These are phyloP conservation scores for Kodamaea fukazawae DNA, from an alignment of 805 yeast genomes.

Conservation along the genomic window DNA sequence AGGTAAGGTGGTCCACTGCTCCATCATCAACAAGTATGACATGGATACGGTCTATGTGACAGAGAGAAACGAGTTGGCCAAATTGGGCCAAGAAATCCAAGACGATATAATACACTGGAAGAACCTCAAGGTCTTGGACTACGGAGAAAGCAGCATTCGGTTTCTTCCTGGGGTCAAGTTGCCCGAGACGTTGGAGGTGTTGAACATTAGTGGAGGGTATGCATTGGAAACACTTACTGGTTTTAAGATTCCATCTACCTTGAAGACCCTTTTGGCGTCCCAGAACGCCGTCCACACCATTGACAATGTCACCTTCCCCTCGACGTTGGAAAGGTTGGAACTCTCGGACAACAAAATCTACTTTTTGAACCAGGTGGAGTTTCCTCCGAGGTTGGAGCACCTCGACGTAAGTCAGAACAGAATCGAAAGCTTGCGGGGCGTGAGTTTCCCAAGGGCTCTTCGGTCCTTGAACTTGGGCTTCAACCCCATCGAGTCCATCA, in stretches of 20 bases:
- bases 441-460: slow-evolving; percentile 34
- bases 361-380: slow-evolving; percentile 38
- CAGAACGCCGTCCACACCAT: slow-evolving; percentile 33
- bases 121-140: slow-evolving; percentile 33
- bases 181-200: slow-evolving; percentile 35
- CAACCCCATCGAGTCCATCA: slow-evolving; percentile 43
- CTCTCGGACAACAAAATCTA: slow-evolving; percentile 38
- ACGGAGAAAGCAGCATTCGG: slow-evolving; percentile 35
- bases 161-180: slow-evolving; percentile 39
- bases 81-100: slow-evolving; percentile 36
- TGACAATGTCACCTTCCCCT: slow-evolving; percentile 36
- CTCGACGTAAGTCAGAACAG: slow-evolving; percentile 40
- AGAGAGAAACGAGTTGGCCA: slow-evolving; percentile 30
- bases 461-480: slow-evolving; percentile 28
- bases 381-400: slow-evolving; percentile 28
- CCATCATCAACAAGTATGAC: slow-evolving; percentile 38
- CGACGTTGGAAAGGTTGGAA: slow-evolving; percentile 30
- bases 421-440: slow-evolving; percentile 37
- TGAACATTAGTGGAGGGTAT: slow-evolving; percentile 40
- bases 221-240: slow-evolving; percentile 40
- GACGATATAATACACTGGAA: slow-evolving; percentile 35
- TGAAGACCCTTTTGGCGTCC: slow-evolving; percentile 31
- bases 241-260: slow-evolving; percentile 34
- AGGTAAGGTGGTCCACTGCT: slow-evolving; percentile 34
- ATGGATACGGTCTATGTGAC: slow-evolving; percentile 32